Percentiles rank a stretch among this genome's conserved stretches.
These are phyloP conservation scores for Symbiodinium pilosum DNA, from an alignment of 73 alveolate genomes.

Conservation along the genomic window DNA sequence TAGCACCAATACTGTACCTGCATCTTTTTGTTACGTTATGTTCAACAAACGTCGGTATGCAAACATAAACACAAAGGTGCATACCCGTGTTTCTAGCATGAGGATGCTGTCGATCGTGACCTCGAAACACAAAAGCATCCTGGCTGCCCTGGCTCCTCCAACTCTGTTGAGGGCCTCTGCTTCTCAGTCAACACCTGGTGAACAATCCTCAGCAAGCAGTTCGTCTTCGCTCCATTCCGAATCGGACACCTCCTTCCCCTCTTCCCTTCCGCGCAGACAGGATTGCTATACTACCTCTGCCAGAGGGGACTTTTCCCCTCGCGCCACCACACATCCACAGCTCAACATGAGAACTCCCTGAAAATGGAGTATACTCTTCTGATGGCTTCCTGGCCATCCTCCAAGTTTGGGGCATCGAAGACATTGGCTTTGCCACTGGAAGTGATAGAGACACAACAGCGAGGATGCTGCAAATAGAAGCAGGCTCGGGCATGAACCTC, in stretches of 20 bases:
- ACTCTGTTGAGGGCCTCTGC: not conserved
- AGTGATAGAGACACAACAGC: not conserved
- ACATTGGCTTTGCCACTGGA: constrained; percentile 46
- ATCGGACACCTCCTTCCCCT: not conserved
- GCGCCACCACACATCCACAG: not conserved
- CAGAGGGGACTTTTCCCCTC: too few relatives aligned
- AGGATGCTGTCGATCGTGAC: too few relatives aligned
- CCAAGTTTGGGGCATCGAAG: not conserved
- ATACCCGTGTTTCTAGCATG: too few relatives aligned
- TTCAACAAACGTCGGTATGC: too few relatives aligned
- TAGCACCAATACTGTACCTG: too few relatives aligned
- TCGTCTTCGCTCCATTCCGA: too few relatives aligned
- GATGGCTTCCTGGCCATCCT: constrained; percentile 52
- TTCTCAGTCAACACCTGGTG: not conserved
- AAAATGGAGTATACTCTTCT: constrained; percentile 38
- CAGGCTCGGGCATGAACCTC: constrained; percentile 35
- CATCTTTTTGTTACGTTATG: too few relatives aligned
- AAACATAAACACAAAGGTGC: too few relatives aligned
- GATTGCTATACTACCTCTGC: too few relatives aligned
- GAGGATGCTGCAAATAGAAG: constrained; percentile 31
- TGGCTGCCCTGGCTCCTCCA: not conserved
- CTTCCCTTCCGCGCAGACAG: too few relatives aligned
- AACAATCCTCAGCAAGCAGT: not conserved
- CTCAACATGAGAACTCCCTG: constrained; percentile 37
- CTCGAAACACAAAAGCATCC: too few relatives aligned